Evolutionary conservation across 768 basidiomycete genomes (phyloP), one percentile per base, ranked within the genome.

Genomic region (Pholiota microspora): DNA sequence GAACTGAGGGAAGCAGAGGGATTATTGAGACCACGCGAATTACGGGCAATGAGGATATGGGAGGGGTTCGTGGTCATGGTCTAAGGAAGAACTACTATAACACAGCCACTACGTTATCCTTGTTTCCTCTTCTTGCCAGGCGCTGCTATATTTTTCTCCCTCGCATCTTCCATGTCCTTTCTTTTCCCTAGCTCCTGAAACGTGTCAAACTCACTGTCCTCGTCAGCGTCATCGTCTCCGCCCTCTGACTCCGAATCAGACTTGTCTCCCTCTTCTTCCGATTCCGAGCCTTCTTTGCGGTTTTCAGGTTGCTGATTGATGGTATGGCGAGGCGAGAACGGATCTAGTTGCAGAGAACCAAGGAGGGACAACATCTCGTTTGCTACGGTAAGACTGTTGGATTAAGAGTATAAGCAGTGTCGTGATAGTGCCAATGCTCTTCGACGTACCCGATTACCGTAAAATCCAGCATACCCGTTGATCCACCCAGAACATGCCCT

Each of bases 351-450:
- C 55, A 94, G 75, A 2, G 92, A 94, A 7, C 94, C 94, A 27
- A 91, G 78, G 10, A 97, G 72, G 2, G 93, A 95, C 16, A 97
- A 73, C 92, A 96, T 95, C 65, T 95, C 89, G 64, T 97, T 95
- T 28, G 93, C 92, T 29, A 94, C 83, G 12, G 87, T 94, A 55
- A 94, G 68, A 23, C 94, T 97, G 52, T 51, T 31, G 6, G 12
- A 25, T 48, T 60, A 18, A 63, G 45, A 25, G 35, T 54, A 18
- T 49, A 28, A 23, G 13, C 13, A 21, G 9, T 10, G 5, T 16
- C 7, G 16, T 31, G 2, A 15, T 15, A 28, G 32, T 9, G n/a
- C n/a, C n/a, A 5, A 9, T 46, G 28, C 45, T 51, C 38, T 48
- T n/a, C 15, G 23, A 73, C 85, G 54, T 63, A 92, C 94, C 94